Percentiles rank a stretch among this genome's conserved stretches.
These are phyloP conservation scores for Penicillium paneum DNA, from an alignment of 2,329 filamentous ascomycete genomes.

Conservation along the genomic window DNA sequence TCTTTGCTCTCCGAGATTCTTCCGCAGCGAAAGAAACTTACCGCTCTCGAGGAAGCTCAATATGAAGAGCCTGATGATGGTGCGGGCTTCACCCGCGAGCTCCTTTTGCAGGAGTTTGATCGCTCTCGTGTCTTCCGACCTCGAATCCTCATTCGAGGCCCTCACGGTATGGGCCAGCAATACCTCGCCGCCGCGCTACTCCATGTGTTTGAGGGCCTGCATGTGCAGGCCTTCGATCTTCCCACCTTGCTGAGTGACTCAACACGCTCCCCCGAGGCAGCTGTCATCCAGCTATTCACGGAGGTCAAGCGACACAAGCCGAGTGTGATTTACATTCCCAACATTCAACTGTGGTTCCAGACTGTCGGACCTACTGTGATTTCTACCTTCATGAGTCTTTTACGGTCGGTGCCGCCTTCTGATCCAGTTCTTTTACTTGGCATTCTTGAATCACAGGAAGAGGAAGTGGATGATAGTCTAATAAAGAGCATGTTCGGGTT, in stretches of 20 bases:
- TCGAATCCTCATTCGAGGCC: slow-evolving; percentile 76
- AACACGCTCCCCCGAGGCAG: slow-evolving; percentile 76
- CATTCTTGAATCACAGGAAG: slow-evolving; percentile 69
- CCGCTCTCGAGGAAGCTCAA: slow-evolving; percentile 89
- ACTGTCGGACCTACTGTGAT: slow-evolving; percentile 64
- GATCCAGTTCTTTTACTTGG: slow-evolving; percentile 86
- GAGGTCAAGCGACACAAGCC: slow-evolving; percentile 94
- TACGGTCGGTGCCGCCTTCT: slow-evolving; percentile 79
- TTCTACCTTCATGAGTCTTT: slow-evolving; percentile 76
- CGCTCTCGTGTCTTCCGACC: slow-evolving; percentile 84
- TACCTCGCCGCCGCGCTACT: slow-evolving; percentile 83
- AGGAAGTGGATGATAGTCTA: slow-evolving; percentile 61
- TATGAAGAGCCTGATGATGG: slow-evolving; percentile 81
- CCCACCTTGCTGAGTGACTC: slow-evolving; percentile 81
- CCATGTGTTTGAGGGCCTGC: slow-evolving; percentile 87
- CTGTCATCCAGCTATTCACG: slow-evolving; percentile 83
- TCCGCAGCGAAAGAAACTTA: slow-evolving; percentile 79
- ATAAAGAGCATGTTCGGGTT: slow-evolving; percentile 80
- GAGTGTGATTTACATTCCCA: slow-evolving; percentile 90
- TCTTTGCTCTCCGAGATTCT: slow-evolving; percentile 69
- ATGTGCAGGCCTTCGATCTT: slow-evolving; percentile 92
- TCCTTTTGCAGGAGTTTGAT: slow-evolving; percentile 75
- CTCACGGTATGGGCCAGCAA: slow-evolving; percentile 85
- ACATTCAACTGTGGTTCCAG: slow-evolving; percentile 82
- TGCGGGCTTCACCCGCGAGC: slow-evolving; percentile 80